phyloP scores from a whole-genome alignment of 371 early-diverging fungal genomes.

The Mortierella sp. region DNA sequence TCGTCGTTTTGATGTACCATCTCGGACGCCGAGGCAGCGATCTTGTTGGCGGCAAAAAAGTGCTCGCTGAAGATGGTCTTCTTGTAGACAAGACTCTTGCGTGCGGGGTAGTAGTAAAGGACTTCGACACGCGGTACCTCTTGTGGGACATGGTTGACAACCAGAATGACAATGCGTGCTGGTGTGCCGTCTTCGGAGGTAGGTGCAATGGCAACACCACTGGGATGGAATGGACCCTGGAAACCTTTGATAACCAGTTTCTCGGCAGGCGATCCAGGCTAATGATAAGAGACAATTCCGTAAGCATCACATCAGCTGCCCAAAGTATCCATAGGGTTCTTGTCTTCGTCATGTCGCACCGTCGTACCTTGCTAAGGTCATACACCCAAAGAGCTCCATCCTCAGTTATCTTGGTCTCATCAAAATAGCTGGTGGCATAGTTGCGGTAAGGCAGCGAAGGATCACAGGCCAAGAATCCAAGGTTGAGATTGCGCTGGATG shows the following conservation, averaged over 20 bases:
- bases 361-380: constrained; percentile 47
- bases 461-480: constrained; percentile 48
- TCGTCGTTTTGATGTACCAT: constrained; percentile 39
- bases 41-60: constrained; percentile 53
- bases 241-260: constrained; percentile 47
- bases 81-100: constrained; percentile 49
- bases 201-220: constrained; percentile 44
- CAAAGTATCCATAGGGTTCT: no score
- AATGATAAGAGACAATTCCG: no score
- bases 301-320: no score
- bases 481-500: constrained; percentile 47
- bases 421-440: constrained; percentile 48
- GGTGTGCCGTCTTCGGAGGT: constrained; percentile 46
- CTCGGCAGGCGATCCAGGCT: constrained; percentile 45
- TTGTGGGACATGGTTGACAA: constrained; percentile 50
- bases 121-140: constrained; percentile 50
- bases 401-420: constrained; percentile 46
- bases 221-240: constrained; percentile 49
- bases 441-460: constrained; percentile 51
- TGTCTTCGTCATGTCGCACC: no score
- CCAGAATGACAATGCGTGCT: constrained; percentile 44
- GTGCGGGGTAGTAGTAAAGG: constrained; percentile 50
- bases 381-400: constrained; percentile 52
- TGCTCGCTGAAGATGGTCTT: constrained; percentile 46
- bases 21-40: constrained; percentile 21